These are phyloP conservation scores for Heterobasidion parviporum DNA, from an alignment of 1,284 basidiomycete genomes.

Conservation along the genomic window DNA sequence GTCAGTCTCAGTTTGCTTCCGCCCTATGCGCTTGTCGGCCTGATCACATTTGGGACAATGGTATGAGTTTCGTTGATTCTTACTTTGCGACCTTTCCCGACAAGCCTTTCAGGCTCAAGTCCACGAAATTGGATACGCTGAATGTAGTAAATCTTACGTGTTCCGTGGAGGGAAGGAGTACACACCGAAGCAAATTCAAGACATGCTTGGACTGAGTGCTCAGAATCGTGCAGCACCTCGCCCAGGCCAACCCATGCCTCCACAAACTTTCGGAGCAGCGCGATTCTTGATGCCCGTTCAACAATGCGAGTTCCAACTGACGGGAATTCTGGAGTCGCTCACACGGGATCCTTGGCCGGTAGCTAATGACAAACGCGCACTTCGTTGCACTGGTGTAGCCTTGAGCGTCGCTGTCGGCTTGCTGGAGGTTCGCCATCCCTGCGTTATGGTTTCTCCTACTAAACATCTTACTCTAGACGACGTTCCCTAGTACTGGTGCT, in stretches of 20 bases:
- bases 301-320: constrained; percentile 95
- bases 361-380: constrained; percentile 89
- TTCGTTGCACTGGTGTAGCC: constrained; percentile 94
- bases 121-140: constrained; percentile 94
- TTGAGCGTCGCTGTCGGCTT: constrained; percentile 93
- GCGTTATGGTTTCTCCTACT: not conserved
- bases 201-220: constrained; percentile 90
- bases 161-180: constrained; percentile 99
- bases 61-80: constrained; percentile 32
- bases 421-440: constrained; percentile 56
- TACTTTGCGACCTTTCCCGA: not conserved
- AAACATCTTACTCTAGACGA: constrained; percentile 40
- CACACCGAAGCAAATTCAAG: constrained; percentile 92
- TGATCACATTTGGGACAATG: constrained; percentile 98
- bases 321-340: constrained; percentile 86
- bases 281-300: constrained; percentile 92
- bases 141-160: constrained; percentile 97
- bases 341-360: constrained; percentile 97
- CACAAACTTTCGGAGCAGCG: constrained; percentile 78
- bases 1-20: constrained; percentile 91
- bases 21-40: constrained; percentile 88
- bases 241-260: constrained; percentile 82
- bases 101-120: constrained; percentile 74
- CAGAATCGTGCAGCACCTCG: constrained; percentile 74
- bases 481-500: constrained; percentile 94